Evolutionary conservation across 306 rosid species (phyloP).

Genomic region (Urtica urens): DNA sequence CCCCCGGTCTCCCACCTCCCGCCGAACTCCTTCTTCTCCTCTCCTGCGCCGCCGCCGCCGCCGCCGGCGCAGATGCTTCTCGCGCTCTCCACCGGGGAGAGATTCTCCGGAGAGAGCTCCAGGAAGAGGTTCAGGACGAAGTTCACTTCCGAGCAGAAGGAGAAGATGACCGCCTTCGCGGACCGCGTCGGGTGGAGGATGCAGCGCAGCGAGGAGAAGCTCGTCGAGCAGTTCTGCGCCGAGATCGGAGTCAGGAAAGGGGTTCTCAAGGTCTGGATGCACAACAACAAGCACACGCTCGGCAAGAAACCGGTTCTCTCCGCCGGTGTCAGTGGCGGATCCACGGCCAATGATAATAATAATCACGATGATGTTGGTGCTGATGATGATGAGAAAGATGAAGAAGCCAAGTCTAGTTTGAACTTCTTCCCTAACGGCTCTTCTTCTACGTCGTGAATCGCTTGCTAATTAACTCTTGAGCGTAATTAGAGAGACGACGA

Average conservation of each 20-base stretch:
- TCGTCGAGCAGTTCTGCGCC: conserved; percentile 55
- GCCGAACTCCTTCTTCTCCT: conserved; percentile 22
- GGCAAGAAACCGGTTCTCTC: conserved; percentile 22
- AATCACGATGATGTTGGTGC: conserved; percentile 1
- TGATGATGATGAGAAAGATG: conserved; percentile 17
- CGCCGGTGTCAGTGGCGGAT: conserved; percentile 1
- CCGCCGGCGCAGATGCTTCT: conserved; percentile 53
- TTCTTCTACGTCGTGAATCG: conserved; percentile 27
- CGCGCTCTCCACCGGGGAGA: conserved; percentile 23
- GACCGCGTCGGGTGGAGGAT: conserved; percentile 77
- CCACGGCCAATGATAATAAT: not conserved
- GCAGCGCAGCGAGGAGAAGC: conserved; percentile 43
- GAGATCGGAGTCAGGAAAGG: conserved; percentile 57
- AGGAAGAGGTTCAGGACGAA: conserved; percentile 66
- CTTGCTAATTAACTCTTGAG: too few relatives aligned
- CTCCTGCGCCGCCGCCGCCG: conserved; percentile 52
- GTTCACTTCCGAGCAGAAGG: conserved; percentile 78
- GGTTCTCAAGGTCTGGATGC: conserved; percentile 91
- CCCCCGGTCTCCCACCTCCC: conserved; percentile 71
- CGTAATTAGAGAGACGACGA: not conserved
- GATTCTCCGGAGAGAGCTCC: not conserved
- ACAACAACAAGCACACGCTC: conserved; percentile 66
- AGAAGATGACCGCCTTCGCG: conserved; percentile 58
- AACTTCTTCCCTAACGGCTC: conserved; percentile 38
- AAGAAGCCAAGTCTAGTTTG: conserved; percentile 26